Evolutionary conservation across 2,329 filamentous ascomycete species (phyloP).

Genomic region (Penicillium sp.): DNA sequence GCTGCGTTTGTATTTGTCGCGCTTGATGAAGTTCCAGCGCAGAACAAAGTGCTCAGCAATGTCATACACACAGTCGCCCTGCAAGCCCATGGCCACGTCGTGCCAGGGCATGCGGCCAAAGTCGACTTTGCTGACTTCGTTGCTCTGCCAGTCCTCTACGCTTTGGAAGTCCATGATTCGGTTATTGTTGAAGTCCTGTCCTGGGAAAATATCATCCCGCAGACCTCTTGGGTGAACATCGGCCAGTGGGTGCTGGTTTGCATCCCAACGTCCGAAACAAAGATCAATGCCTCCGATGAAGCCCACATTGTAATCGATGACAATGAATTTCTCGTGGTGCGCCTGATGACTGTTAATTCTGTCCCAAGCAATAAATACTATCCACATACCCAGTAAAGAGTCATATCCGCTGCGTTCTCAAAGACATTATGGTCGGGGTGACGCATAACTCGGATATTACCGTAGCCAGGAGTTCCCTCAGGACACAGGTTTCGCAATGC

Average conservation of each 20-base stretch:
- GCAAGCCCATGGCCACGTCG: slow-evolving; percentile 87
- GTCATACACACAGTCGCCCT: slow-evolving; percentile 86
- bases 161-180: slow-evolving; percentile 92
- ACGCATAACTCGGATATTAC: slow-evolving; percentile 84
- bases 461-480: slow-evolving; percentile 74
- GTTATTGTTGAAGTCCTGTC: slow-evolving; percentile 98
- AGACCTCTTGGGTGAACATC: slow-evolving; percentile 86
- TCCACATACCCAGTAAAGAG: slow-evolving; percentile 72
- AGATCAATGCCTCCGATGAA: slow-evolving; percentile 94
- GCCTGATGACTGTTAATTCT: slow-evolving; percentile 47
- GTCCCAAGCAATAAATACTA: neutral
- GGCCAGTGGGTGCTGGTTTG: slow-evolving; percentile 76
- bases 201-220: slow-evolving; percentile 81
- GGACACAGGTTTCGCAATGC: slow-evolving; percentile 76
- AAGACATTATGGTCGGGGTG: slow-evolving; percentile 95
- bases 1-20: slow-evolving; percentile 96
- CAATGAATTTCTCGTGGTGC: slow-evolving; percentile 96
- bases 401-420: slow-evolving; percentile 93
- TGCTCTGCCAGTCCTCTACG: slow-evolving; percentile 87
- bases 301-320: slow-evolving; percentile 85
- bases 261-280: slow-evolving; percentile 94
- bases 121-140: slow-evolving; percentile 86
- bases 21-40: slow-evolving; percentile 94
- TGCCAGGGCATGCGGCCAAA: slow-evolving; percentile 98
- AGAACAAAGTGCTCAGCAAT: slow-evolving; percentile 94